Percentiles rank a stretch among this genome's conserved stretches.
These are phyloP conservation scores for Zygoascus bituminiphila DNA, from an alignment of 805 yeast genomes.

Conservation along the genomic window DNA sequence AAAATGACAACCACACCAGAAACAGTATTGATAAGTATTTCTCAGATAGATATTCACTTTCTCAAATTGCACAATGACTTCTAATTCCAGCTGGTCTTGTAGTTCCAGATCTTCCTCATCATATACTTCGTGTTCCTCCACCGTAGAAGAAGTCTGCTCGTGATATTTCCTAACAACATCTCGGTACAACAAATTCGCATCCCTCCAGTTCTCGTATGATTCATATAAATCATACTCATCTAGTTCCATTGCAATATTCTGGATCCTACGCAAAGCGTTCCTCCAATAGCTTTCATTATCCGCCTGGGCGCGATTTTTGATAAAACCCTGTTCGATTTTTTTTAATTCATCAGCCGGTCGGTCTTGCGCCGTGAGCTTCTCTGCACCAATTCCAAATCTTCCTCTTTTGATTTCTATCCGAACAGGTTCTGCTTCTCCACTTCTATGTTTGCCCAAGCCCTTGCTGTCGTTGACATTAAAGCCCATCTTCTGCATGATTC, in stretches of 20 bases:
- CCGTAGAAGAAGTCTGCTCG: not conserved
- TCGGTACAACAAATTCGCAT: constrained; percentile 7
- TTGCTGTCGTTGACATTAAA: constrained; percentile 36
- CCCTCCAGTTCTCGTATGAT: not conserved
- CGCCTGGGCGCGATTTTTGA: not conserved
- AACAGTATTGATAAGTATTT: constrained; percentile 37
- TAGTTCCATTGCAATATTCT: constrained; percentile 17
- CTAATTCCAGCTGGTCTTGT: not conserved
- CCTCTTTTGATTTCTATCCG: constrained; percentile 6
- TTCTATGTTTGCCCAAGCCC: constrained; percentile 30
- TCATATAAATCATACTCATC: not conserved
- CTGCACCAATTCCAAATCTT: constrained; percentile 14
- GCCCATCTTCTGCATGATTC: constrained; percentile 55
- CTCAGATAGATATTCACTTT: constrained; percentile 35
- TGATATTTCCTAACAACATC: not conserved
- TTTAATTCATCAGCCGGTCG: constrained; percentile 8
- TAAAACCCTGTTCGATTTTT: constrained; percentile 3
- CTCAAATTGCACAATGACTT: constrained; percentile 20
- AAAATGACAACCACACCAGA: constrained; percentile 40
- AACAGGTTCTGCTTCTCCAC: constrained; percentile 4
- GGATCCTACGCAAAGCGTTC: constrained; percentile 5
- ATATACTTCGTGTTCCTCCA: not conserved
- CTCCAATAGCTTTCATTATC: constrained; percentile 2
- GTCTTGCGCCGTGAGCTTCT: constrained; percentile 4
- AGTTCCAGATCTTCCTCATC: not conserved